Conservation (phyloP, 306 rosid species). For the Rubus parviflorus region DNA sequence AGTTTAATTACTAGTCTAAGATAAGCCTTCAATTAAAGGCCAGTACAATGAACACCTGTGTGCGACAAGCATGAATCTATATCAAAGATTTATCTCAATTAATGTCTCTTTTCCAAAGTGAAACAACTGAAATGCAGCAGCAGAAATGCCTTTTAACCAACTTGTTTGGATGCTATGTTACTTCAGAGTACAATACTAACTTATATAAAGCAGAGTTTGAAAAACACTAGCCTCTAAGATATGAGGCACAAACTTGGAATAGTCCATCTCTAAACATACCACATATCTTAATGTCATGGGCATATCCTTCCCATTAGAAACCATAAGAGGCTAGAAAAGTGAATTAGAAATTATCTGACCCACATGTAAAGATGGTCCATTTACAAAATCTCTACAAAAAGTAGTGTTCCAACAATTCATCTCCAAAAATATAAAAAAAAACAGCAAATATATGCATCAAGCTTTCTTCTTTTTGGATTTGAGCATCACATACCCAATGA, state of each 20-base stretch:
- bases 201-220: neutral
- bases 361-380: neutral
- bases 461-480: conserved; percentile 92
- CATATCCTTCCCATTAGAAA: neutral
- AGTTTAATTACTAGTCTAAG: no score
- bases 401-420: neutral
- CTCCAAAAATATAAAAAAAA: neutral
- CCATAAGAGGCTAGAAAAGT: neutral
- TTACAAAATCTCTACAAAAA: neutral
- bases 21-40: neutral
- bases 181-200: no score
- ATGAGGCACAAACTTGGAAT: neutral
- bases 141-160: neutral
- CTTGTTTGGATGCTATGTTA: neutral
- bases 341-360: neutral
- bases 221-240: neutral
- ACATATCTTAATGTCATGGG: neutral
- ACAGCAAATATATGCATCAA: conserved; percentile 16
- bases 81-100: neutral
- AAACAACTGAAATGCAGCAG: neutral
- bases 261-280: neutral
- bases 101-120: neutral
- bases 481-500: conserved; percentile 83
- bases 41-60: neutral
- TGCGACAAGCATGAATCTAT: neutral